Evolutionary conservation across 1,284 basidiomycete species (phyloP), one percentile per base, ranked within the genome.

Genomic region (Crucibulum parvulum): DNA sequence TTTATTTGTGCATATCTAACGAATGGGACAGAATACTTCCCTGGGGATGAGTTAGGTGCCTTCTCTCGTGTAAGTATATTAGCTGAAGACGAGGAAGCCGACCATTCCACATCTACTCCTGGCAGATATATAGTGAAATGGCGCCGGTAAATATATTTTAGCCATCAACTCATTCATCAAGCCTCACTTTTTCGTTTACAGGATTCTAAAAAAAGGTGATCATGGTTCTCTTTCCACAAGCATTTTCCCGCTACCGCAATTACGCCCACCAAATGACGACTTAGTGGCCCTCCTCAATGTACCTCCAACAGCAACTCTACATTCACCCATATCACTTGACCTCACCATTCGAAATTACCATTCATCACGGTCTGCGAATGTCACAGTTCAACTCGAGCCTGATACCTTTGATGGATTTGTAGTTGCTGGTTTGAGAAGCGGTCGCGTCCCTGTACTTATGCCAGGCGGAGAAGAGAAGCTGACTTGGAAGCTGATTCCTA

Each of bases 281-380:
- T 74, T 93, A 9, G 74, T 92, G 50, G 90, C 90, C 7, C 78
- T 93, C 4, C 78, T 93, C 7, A 75, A 82, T 54, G 80, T 87
- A 3, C 88, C 91, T 1, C 79, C 88, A 1, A 77, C 78, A 1
- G 89, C 85, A 7, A 84, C 75, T 48, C 78, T 94, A 7, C 91
- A 94, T 72, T 68, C 75, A 3, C 87, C 91, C 0, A 72, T 86
- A 36, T 69, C 79, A 1, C 76, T 92, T 47, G 78, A 77, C 1
- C 72, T 93, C 37, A 86, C 78, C 10, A 74, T 93, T 53, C 87
- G 89, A 47, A 94, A 94, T 66, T 78, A 80, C 9, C 86, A 91
- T 64, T 78, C 81, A 9, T 78, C 77, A 16, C 85, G 84, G 45
- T 85, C 90, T 1, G 90, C 90, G 1, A 88, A 87, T 63, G 72